phyloP scores from a whole-genome alignment of 495 filamentous ascomycete species.

The Penicillium soppii region DNA sequence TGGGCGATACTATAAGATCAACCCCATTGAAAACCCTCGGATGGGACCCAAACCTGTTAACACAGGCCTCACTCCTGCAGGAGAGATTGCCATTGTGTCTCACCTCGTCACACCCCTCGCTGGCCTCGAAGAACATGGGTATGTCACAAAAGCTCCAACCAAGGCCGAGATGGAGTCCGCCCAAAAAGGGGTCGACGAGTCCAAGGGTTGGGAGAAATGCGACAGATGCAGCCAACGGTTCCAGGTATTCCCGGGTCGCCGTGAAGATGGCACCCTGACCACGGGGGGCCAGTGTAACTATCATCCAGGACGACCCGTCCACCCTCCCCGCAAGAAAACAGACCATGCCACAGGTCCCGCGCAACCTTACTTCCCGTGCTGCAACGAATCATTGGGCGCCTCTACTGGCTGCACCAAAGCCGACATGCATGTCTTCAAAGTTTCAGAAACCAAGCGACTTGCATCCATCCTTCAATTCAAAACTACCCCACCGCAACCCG shows the following conservation, averaged over 20 bases:
- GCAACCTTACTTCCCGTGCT: slow-evolving; percentile 73
- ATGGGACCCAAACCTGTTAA: slow-evolving; percentile 40
- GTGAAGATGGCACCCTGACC: slow-evolving; percentile 77
- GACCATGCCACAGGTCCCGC: slow-evolving; percentile 42
- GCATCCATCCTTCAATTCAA: slow-evolving; percentile 77
- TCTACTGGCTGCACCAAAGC: slow-evolving; percentile 68
- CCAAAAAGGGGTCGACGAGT: slow-evolving; percentile 58
- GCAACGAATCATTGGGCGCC: slow-evolving; percentile 66
- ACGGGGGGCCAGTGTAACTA: slow-evolving; percentile 73
- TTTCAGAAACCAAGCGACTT: slow-evolving; percentile 70
- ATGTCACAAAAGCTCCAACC: slow-evolving; percentile 65
- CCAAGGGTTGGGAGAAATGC: slow-evolving; percentile 79
- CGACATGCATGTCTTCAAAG: slow-evolving; percentile 83
- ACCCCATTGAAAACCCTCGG: slow-evolving; percentile 19
- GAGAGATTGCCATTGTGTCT: slow-evolving; percentile 67
- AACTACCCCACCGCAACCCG: slow-evolving; percentile 64
- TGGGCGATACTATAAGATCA: slow-evolving; percentile 41
- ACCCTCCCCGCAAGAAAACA: slow-evolving; percentile 46
- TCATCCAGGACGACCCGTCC: slow-evolving; percentile 67
- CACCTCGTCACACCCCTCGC: slow-evolving; percentile 59
- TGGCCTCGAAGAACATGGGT: slow-evolving; percentile 65
- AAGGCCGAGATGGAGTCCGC: slow-evolving; percentile 61
- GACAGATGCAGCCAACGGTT: slow-evolving; percentile 85
- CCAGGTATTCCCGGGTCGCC: slow-evolving; percentile 86
- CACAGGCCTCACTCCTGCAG: slow-evolving; percentile 62